Conservation (phyloP, 2,329 filamentous ascomycete species). For the Nakataea oryzae region DNA sequence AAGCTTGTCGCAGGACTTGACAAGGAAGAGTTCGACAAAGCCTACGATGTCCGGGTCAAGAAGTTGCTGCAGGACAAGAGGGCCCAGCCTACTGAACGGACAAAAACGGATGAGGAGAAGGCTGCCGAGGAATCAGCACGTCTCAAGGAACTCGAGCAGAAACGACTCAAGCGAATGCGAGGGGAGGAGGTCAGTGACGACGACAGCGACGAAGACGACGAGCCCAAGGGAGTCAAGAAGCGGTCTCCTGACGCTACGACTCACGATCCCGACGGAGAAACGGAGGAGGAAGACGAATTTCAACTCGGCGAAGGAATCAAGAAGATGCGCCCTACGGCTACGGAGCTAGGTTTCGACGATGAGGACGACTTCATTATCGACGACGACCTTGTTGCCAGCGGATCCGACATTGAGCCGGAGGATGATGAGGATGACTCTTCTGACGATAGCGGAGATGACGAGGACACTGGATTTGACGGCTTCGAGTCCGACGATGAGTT, state of each 20-base stretch:
- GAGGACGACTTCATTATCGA: conserved; percentile 93
- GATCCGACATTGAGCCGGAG: conserved; percentile 55
- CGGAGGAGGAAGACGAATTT: conserved; percentile 45
- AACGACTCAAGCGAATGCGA: conserved; percentile 75
- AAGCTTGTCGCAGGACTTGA: conserved; percentile 40
- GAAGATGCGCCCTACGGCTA: conserved; percentile 42
- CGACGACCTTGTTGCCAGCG: conserved; percentile 76
- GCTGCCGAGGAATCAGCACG: conserved; percentile 66
- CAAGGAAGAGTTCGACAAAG: conserved; percentile 62
- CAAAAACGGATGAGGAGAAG: conserved; percentile 84
- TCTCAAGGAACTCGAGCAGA: conserved; percentile 72
- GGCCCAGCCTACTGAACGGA: conserved; percentile 75
- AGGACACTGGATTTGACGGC: conserved; percentile 6
- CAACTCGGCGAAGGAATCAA: conserved; percentile 50
- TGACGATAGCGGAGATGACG: conserved; percentile 22
- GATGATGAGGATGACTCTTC: conserved; percentile 28
- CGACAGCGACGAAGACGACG: conserved; percentile 42
- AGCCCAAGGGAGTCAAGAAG: conserved; percentile 14
- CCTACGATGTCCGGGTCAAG: conserved; percentile 78
- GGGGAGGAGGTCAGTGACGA: conserved; percentile 65
- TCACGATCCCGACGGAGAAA: conserved; percentile 16
- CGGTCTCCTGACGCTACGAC: neutral
- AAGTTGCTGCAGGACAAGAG: conserved; percentile 76
- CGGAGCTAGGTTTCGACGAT: conserved; percentile 69
- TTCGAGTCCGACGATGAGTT: conserved; percentile 52